A percentile compares a stretch with the other conserved stretches of the same genome.
These are phyloP conservation scores for Trametes polyzona DNA, from an alignment of 1,284 basidiomycete genomes.

Conservation along the genomic window DNA sequence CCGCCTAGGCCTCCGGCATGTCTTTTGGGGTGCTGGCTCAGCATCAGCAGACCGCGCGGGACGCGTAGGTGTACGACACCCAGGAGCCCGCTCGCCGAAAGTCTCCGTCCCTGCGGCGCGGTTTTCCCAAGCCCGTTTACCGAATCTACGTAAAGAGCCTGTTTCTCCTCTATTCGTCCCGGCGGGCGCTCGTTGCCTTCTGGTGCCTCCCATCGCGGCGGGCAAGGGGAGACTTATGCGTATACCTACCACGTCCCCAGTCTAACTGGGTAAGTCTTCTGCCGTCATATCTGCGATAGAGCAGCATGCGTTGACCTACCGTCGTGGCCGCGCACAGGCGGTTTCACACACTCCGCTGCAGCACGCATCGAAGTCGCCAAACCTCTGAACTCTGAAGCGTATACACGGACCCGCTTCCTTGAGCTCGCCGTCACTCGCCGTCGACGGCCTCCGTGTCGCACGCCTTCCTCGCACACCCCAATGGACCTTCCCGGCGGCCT, in stretches of 20 bases:
- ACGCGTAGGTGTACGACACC: not conserved
- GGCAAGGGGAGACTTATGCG: too few relatives aligned
- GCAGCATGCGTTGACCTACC: too few relatives aligned
- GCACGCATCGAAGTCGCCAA: not conserved
- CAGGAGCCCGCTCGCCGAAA: not conserved
- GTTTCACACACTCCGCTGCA: too few relatives aligned
- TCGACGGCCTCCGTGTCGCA: not conserved
- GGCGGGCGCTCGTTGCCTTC: not conserved
- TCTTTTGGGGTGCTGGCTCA: constrained; percentile 5
- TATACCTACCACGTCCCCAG: too few relatives aligned
- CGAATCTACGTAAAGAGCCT: not conserved
- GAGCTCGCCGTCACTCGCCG: not conserved
- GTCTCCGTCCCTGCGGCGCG: constrained; percentile 3
- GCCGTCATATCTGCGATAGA: too few relatives aligned
- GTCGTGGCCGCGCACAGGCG: too few relatives aligned
- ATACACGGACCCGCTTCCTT: not conserved
- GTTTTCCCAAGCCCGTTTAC: not conserved
- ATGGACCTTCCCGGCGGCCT: too few relatives aligned
- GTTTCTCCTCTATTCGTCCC: not conserved
- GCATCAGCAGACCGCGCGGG: constrained; percentile 6
- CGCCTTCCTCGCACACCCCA: too few relatives aligned
- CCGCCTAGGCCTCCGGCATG: constrained; percentile 3
- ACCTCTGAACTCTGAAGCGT: not conserved
- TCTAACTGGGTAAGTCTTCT: too few relatives aligned
- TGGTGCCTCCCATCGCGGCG: not conserved